Evolutionary conservation across 2,329 filamentous ascomycete species (phyloP).

Genomic region (Claviceps capensis): DNA sequence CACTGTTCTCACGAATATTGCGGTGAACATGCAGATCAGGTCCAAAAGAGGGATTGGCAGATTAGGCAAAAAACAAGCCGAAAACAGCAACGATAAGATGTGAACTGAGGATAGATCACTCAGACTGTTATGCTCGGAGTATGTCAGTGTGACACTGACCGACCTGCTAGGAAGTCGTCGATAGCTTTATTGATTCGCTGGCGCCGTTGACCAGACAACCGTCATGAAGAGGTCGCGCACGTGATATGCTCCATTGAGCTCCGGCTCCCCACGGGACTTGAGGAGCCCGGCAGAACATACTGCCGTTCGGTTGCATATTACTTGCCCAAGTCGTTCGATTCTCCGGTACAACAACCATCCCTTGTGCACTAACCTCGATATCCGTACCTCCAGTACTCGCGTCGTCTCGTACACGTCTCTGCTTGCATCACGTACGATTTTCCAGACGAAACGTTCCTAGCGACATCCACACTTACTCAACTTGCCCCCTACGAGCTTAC

Average conservation of each 20-base stretch:
- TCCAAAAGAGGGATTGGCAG: background rate
- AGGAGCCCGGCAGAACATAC: conserved; percentile 17
- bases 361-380: conserved; percentile 18
- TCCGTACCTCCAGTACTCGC: conserved; percentile 10
- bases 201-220: conserved; percentile 11
- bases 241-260: conserved; percentile 11
- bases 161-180: background rate
- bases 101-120: background rate
- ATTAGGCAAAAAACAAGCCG: background rate
- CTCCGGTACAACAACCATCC: conserved; percentile 11
- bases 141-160: background rate
- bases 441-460: background rate
- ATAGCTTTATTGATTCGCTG: background rate
- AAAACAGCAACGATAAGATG: background rate
- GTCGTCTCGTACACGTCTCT: conserved; percentile 1
- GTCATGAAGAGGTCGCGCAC: conserved; percentile 5
- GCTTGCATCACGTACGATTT: conserved; percentile 3
- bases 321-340: conserved; percentile 14
- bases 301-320: conserved; percentile 12
- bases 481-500: conserved; percentile 10
- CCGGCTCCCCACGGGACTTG: conserved; percentile 1
- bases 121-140: background rate
- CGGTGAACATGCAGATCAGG: background rate
- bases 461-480: conserved; percentile 9
- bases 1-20: background rate